Evolutionary conservation across 805 yeast genomes (phyloP), one percentile per base, ranked within the genome.

Genomic region (Teunomyces barrocoloradensis): DNA sequence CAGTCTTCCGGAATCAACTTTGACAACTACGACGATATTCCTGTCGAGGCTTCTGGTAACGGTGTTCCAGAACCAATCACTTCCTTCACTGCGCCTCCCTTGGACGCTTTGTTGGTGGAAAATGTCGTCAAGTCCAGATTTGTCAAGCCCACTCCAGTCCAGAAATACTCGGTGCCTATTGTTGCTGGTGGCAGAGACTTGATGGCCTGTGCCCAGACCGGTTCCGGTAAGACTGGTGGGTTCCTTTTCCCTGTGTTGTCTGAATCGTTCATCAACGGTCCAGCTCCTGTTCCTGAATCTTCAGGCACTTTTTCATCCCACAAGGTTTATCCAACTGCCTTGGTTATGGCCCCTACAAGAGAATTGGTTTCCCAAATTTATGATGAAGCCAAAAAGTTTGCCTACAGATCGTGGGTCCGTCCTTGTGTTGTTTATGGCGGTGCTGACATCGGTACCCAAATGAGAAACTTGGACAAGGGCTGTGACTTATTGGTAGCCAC

Each of bases 141-240:
- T 78, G 82, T 88, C 55, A 89, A 81, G 72, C 99, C 99, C 65
- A 94, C 99, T 30, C 99, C 96, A 44, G 96, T 89, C 49, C 96
- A 89, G 70, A 89, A 89, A 73, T 89, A 89, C 78, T 89, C 96
- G 39, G 86, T 89, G 54, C 96, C 96, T 57, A 89, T 89, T 55
- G 92, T 89, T 56, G 89, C 92, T 50, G 82, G 77, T 51, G 89
- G 91, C 61, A 82, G 96, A 73, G 96, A 89, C 73, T 80, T 89
- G 73, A 89, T 89, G 96, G 96, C 96, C 32, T 89, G 96, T 81
- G 96, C 96, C 50, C 96, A 89, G 78, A 89, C 96, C 58, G 96
- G 96, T 85, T 91, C 98, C 50, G 99, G 99, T 82, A 94, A 94
- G 78, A 94, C 99, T 66, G 99, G 98, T 80, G 99, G 99, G 57